Evolutionary conservation across 2,329 filamentous ascomycete species (phyloP), one percentile per base, ranked within the genome.

Genomic region (Nemania bipapillata): DNA sequence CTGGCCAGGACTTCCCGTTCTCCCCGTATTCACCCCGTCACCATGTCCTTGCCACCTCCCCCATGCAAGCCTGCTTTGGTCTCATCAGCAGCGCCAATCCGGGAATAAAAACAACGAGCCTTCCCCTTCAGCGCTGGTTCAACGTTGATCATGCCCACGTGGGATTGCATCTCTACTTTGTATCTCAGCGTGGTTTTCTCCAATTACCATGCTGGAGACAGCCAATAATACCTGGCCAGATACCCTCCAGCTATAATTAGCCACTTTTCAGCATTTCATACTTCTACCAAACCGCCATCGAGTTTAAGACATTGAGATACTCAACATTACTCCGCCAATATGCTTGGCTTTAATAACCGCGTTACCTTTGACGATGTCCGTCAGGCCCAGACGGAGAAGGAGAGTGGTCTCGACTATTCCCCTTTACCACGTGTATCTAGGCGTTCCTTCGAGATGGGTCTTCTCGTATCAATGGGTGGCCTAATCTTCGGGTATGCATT

Each of bases 301-400:
- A 42, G 45, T 37, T 47, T 11, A 9, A 59, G 17, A 37, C 15
- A 62, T n/a, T 30, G 50, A 35, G 24, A 26, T 17, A 50, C 55
- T 20, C 22, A 49, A 50, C 22, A 57, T n/a, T 59, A 22, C 15
- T 1, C 32, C 35, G 55, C 67, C 71, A 72, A 60, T 40, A 74
- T 75, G 73, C 42, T 74, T 55, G 72, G 73, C 60, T 70, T 72
- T n/a, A 69, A 37, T 35, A 69, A 69, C 15, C 68, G 61, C 24
- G 79, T 84, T 60, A 74, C 73, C 56, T 84, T 84, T 71, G 83
- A 84, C 75, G 72, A 82, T 66, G 79, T 81, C 65, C 80, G 83
- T 55, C 80, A 81, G 35, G 59, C 30, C n/a, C 73, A 77, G 58
- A 76, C 78, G 11, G 81, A 82, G 63, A 82, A 81, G 4, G 76